A percentile compares a stretch with the other conserved stretches of the same genome.
Evolutionary conservation across 495 filamentous ascomycete genomes (phyloP).

Genomic region (Apodospora peruviana): DNA sequence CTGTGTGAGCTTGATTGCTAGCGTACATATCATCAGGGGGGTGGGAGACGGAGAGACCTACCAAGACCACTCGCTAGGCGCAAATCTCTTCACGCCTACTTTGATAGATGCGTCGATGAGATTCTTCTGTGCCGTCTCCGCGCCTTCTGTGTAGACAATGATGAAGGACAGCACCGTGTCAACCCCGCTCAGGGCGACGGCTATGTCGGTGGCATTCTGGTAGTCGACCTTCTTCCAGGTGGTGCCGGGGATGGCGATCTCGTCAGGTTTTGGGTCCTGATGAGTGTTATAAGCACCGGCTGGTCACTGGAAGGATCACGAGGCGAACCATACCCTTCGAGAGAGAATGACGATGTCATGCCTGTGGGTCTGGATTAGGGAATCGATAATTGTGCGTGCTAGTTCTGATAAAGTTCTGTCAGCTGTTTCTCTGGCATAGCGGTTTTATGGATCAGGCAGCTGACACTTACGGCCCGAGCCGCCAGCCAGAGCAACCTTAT

Average conservation of each 20-base stretch:
- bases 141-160: slow-evolving; percentile 26
- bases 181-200: slow-evolving; percentile 35
- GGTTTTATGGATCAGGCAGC: not conserved
- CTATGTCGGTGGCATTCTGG: slow-evolving; percentile 28
- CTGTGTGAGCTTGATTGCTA: not conserved
- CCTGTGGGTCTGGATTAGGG: slow-evolving; percentile 40
- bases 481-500: slow-evolving; percentile 51
- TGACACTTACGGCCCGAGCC: slow-evolving; percentile 44
- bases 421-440: not conserved
- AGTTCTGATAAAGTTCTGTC: slow-evolving; percentile 34
- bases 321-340: slow-evolving; percentile 19
- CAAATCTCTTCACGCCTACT: slow-evolving; percentile 51
- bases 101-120: slow-evolving; percentile 49
- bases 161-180: slow-evolving; percentile 55
- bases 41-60: slow-evolving; percentile 2
- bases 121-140: slow-evolving; percentile 33
- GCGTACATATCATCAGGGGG: not conserved
- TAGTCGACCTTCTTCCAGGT: slow-evolving; percentile 40
- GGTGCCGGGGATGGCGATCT: not conserved
- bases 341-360: slow-evolving; percentile 47
- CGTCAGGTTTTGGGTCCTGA: not conserved
- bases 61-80: slow-evolving; percentile 43
- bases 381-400: slow-evolving; percentile 49
- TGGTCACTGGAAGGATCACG: not conserved
- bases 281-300: not conserved